Evolutionary conservation across 2,329 filamentous ascomycete species (phyloP), one percentile per base, ranked within the genome.

Genomic region (Pochonia chlamydosporia): DNA sequence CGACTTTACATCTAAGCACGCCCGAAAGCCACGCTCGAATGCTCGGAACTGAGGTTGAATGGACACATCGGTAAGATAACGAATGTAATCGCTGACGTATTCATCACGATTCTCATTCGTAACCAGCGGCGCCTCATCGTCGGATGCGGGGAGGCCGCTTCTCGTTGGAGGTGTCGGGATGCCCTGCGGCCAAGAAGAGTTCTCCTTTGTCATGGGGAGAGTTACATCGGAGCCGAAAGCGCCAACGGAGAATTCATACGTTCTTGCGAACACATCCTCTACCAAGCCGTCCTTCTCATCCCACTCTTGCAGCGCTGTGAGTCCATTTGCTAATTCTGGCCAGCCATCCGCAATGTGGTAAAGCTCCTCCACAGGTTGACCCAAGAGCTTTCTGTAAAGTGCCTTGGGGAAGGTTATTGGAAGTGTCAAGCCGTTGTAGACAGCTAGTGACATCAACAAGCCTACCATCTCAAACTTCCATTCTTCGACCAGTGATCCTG

Each of bases 391-490:
- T 45, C 82, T 78, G 66, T 99, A 99, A 3, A 99, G 76, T 0
- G 84, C 87, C 48, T 81, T 78, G 1, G 93, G 93, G 51, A 99
- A 93, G 1, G 86, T 95, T 36, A 97, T 78, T 0, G 93, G 93
- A 1, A 99, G 73, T 0, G 91, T 96, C 21, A 97, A 74, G 1
- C 92, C 92, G 55, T 99, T 99, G 68, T 93, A 96, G 4, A 97
- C 71, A 5, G 93, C 93, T 16, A 99, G 74, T 1, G 88, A 95
- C 53, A 96, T 76, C n/a, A 97, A 70, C 10, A 96, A 67, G 1
- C 93, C 93, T 26, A 96, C 74, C 18, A 97, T 77, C 64, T 97
- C 89, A 58, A 87, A 97, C 60, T 93, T 93, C 80, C 92, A 93
- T 6, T 87, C 72, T 2, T 89, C 88, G 51, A 95, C 90, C 7